phyloP scores from a whole-genome alignment of 805 yeast genomes.

The Saccharomycodes ludwigii region DNA sequence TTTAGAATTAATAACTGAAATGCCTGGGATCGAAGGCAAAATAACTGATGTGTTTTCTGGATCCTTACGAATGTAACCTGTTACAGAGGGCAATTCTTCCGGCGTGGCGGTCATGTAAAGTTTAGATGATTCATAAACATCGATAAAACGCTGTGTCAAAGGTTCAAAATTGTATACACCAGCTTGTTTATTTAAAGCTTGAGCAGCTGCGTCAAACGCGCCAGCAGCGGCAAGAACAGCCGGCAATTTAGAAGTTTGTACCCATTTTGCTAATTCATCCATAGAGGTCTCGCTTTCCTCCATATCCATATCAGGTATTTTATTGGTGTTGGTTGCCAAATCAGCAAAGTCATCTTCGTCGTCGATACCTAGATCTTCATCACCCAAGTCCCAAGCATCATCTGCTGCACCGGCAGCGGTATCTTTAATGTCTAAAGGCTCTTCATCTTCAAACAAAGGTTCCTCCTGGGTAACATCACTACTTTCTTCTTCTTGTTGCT shows the following conservation, averaged over 20 bases:
- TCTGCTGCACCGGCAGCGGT: slow-evolving; percentile 44
- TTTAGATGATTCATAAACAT: slow-evolving; percentile 73
- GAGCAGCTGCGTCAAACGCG: slow-evolving; percentile 91
- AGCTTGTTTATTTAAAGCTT: slow-evolving; percentile 75
- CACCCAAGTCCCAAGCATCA: slow-evolving; percentile 74
- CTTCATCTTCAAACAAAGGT: slow-evolving; percentile 22
- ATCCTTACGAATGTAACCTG: slow-evolving; percentile 51
- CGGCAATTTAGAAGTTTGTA: slow-evolving; percentile 76
- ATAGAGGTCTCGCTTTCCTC: slow-evolving; percentile 20
- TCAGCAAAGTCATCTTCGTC: slow-evolving; percentile 44
- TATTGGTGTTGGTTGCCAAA: slow-evolving; percentile 51
- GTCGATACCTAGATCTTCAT: slow-evolving; percentile 61
- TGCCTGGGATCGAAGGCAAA: slow-evolving; percentile 67
- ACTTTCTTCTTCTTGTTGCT: slow-evolving; percentile 12
- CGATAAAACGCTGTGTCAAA: slow-evolving; percentile 67
- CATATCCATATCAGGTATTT: slow-evolving; percentile 19
- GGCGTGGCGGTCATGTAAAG: slow-evolving; percentile 56
- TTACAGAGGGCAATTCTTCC: slow-evolving; percentile 61
- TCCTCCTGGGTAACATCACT: slow-evolving; percentile 13
- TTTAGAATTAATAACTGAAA: slow-evolving; percentile 46
- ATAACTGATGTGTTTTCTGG: slow-evolving; percentile 34
- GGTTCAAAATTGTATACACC: slow-evolving; percentile 87
- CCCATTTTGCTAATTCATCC: slow-evolving; percentile 67
- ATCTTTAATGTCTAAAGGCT: slow-evolving; percentile 18
- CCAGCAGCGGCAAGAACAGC: slow-evolving; percentile 95